Evolutionary conservation across 495 filamentous ascomycete genomes (phyloP).

Genomic region (Penicillium robsamsonii): DNA sequence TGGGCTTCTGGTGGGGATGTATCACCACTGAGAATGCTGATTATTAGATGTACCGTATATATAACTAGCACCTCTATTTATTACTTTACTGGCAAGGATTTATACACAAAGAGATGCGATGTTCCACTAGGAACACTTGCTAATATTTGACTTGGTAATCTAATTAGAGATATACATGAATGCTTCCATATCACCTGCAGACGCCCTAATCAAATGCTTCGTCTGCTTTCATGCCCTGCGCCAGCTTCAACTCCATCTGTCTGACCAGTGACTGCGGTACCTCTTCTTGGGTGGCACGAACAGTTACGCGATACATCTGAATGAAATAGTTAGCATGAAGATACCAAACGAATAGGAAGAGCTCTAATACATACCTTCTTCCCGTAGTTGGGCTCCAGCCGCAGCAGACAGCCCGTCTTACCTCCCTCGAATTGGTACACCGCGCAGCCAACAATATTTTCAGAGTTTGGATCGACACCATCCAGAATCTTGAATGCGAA

Average conservation of each 20-base stretch:
- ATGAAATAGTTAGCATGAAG: conserved; percentile 10
- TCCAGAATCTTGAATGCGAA: conserved; percentile 87
- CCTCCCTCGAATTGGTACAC: conserved; percentile 82
- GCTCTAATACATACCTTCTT: conserved; percentile 62
- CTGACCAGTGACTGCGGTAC: conserved; percentile 79
- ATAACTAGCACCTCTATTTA: background rate
- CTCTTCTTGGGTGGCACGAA: conserved; percentile 87
- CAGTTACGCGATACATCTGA: conserved; percentile 93
- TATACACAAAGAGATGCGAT: background rate
- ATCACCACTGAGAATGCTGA: background rate
- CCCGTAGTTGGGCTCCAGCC: conserved; percentile 91
- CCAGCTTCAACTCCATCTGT: conserved; percentile 79
- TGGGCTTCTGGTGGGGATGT: background rate
- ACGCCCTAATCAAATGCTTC: conserved; percentile 10
- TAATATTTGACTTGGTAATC: conserved; percentile 25
- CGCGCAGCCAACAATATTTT: conserved; percentile 91
- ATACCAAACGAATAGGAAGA: background rate
- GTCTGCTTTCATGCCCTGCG: conserved; percentile 44
- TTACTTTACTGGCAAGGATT: background rate
- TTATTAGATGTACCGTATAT: background rate
- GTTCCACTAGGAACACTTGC: conserved; percentile 13
- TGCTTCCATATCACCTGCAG: conserved; percentile 6
- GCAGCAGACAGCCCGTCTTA: conserved; percentile 90
- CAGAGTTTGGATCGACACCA: conserved; percentile 82
- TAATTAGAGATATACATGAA: conserved; percentile 27